These are phyloP conservation scores for Torulaspora gathmanii DNA, from an alignment of 805 yeast species.

Conservation along the genomic window DNA sequence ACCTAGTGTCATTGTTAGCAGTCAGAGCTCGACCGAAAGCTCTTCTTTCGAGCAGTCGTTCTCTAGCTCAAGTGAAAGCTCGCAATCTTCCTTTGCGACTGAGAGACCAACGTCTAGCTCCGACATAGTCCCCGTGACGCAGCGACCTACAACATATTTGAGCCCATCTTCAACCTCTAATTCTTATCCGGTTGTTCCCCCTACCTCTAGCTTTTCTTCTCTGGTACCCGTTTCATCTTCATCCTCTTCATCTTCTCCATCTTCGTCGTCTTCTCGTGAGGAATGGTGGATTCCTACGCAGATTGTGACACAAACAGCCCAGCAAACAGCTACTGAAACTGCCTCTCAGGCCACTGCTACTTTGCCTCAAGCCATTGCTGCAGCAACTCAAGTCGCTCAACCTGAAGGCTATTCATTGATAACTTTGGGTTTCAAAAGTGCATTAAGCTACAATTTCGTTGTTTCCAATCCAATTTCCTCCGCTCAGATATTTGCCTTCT, in stretches of 20 bases:
- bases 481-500: slow-evolving; percentile 59
- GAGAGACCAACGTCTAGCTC: neutral
- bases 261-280: slow-evolving; percentile 31
- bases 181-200: neutral
- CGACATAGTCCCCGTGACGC: neutral
- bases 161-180: neutral
- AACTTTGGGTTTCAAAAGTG: slow-evolving; percentile 52
- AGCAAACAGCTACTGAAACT: slow-evolving; percentile 42
- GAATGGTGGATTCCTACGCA: slow-evolving; percentile 66
- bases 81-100: neutral
- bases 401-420: slow-evolving; percentile 27
- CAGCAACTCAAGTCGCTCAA: slow-evolving; percentile 36
- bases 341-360: slow-evolving; percentile 41
- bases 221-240: slow-evolving; percentile 3
- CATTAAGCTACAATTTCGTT: slow-evolving; percentile 82
- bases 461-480: slow-evolving; percentile 82
- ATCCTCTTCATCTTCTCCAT: slow-evolving; percentile 15
- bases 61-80: neutral
- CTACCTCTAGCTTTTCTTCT: slow-evolving; percentile 2
- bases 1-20: slow-evolving; percentile 9
- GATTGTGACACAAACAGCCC: slow-evolving; percentile 56
- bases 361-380: slow-evolving; percentile 40
- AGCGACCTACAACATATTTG: neutral
- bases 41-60: slow-evolving; percentile 2
- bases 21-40: slow-evolving; percentile 1